Evolutionary conservation across 345 rosid genomes (phyloP), one percentile per base, ranked within the genome.

Genomic region (Crucihimalaya himalaica): DNA sequence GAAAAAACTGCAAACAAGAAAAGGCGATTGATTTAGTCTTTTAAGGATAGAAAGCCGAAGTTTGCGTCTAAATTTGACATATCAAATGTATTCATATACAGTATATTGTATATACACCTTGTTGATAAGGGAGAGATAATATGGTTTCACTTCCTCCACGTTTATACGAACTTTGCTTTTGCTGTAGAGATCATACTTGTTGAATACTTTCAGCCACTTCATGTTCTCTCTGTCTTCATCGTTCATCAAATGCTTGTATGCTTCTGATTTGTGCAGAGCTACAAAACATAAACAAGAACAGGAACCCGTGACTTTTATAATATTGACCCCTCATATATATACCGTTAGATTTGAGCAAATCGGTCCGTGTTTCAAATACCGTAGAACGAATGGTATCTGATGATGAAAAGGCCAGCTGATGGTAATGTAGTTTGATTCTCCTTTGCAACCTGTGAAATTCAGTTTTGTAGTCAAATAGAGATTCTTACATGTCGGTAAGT

Each of bases 141-240:
- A 84, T 4, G 85, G 87, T 63, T 84, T 84, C 25, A 79, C 87
- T 68, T 84, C 60, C 16, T 79, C 83, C 5, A 87, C 87, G 32
- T 87, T 86, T 5, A 84, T 48, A 5, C 84, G 80, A 31, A 83
- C 84, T 74, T 84, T 87, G 86, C 89, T 87, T 81, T 87, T 87
- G 82, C 89, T 87, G 77, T 87, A 86, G 1, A 87, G 87, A 64
- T 89, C 92, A 57, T 83, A 89, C 47, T 87, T 89, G 80, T 86
- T 90, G 80, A 90, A 88, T 8, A 86, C 51, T 34, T 87, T 72
- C 31, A 90, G 88, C 91, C 93, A 90, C 68, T 85, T 81, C 60
- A 85, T 21, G 58, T 79, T 81, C 58, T 86, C 84, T 66, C 60
- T 54, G 58, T 90, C 92, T 56, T 84, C 83, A 14, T 85, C 64